Conservation (phyloP, 257 asterid genomes). For the Leonotis leonurus region DNA sequence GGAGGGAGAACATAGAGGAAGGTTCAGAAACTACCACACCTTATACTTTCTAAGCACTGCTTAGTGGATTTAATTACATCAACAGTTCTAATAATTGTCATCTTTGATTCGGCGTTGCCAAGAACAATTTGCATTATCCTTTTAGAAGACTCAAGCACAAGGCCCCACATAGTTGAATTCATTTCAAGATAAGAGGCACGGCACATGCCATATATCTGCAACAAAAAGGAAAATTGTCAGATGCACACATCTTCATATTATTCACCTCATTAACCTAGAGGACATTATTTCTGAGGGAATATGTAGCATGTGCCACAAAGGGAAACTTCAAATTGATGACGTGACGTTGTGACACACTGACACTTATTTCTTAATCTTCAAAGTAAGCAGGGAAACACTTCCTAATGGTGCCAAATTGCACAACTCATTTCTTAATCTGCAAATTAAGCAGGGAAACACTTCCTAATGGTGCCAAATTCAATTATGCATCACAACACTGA, state of each 20-base stretch:
- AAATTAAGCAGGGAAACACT: no score
- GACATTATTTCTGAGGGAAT: no score
- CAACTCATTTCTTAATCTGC: no score
- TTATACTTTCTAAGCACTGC: conserved; percentile 57
- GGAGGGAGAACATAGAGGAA: not conserved
- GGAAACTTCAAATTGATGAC: no score
- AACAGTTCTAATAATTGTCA: conserved; percentile 23
- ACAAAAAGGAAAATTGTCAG: conserved; percentile 15
- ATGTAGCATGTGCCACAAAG: no score
- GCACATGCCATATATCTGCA: conserved; percentile 54
- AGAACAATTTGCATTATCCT: conserved; percentile 39
- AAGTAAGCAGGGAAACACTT: no score
- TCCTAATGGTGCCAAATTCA: no score
- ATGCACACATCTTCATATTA: conserved; percentile 1
- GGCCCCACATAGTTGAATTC: conserved; percentile 50
- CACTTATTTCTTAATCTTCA: no score
- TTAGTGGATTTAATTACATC: conserved; percentile 43
- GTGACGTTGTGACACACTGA: no score
- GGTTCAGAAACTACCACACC: conserved; percentile 35
- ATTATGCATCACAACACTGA: no score
- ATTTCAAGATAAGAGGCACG: conserved; percentile 38
- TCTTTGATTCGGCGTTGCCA: conserved; percentile 30
- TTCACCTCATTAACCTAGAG: no score
- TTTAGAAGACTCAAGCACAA: conserved; percentile 42
- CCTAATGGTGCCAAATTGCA: no score